Evolutionary conservation across 139 green algal genomes (phyloP).

Genomic region (Chlorella sp.): DNA sequence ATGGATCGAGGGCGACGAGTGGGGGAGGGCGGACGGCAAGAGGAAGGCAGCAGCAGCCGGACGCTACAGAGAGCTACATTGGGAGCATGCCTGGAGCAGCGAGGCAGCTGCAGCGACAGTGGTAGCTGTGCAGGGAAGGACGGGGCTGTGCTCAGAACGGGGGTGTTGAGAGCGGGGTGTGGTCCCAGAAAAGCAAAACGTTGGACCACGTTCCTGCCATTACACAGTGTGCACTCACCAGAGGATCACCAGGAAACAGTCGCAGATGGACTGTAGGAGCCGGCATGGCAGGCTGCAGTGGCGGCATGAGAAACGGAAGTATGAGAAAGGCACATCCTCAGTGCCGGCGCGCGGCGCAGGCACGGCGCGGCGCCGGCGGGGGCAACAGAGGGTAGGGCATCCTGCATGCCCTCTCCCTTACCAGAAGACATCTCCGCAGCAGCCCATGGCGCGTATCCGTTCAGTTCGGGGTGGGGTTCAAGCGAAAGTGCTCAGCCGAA

Average conservation of each 20-base stretch:
- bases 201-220: too few species aligned
- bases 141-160: too few species aligned
- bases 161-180: too few species aligned
- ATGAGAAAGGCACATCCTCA: neutral
- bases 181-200: too few species aligned
- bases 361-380: too few species aligned
- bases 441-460: constrained; percentile 25
- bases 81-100: neutral
- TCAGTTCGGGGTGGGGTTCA: neutral
- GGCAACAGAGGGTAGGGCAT: neutral
- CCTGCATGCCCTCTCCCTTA: neutral
- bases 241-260: constrained; percentile 34
- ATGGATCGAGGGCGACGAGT: too few species aligned
- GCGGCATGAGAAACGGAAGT: neutral
- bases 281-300: constrained; percentile 41
- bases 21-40: too few species aligned
- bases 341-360: neutral
- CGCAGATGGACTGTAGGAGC: constrained; percentile 10
- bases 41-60: too few species aligned
- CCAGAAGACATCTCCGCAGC: constrained; percentile 32
- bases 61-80: neutral
- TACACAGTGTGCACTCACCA: constrained; percentile 17
- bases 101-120: neutral
- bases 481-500: too few species aligned
- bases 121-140: neutral